Conservation (phyloP, 371 early-diverging fungal species). For the Lichtheimia ornata region DNA sequence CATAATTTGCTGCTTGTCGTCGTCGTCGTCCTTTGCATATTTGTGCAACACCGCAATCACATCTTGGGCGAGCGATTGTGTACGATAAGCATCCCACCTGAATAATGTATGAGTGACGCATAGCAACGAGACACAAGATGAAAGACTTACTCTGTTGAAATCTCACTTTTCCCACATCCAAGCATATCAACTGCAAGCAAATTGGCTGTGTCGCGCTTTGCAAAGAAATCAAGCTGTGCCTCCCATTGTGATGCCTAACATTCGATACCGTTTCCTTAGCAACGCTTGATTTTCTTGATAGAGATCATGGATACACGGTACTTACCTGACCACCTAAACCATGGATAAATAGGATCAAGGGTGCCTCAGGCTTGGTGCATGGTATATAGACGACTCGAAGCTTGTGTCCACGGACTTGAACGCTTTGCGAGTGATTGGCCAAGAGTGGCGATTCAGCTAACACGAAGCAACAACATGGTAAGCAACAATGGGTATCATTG, state of each 20-base stretch:
- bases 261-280: not conserved
- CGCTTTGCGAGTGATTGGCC: slow-evolving; percentile 47
- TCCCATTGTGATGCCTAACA: slow-evolving; percentile 65
- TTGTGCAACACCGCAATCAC: slow-evolving; percentile 40
- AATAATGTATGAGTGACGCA: not conserved
- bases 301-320: no score
- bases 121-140: not conserved
- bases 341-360: slow-evolving; percentile 59
- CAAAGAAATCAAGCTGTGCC: slow-evolving; percentile 64
- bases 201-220: slow-evolving; percentile 52
- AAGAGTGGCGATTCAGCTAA: slow-evolving; percentile 13
- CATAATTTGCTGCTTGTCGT: slow-evolving; percentile 54
- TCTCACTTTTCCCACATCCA: slow-evolving; percentile 68
- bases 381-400: slow-evolving; percentile 64
- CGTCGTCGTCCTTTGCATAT: slow-evolving; percentile 46
- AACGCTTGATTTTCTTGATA: no score
- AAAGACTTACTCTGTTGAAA: slow-evolving; percentile 43
- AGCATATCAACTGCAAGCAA: slow-evolving; percentile 67
- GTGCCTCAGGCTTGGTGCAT: slow-evolving; percentile 47
- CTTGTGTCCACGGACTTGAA: slow-evolving; percentile 52
- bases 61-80: slow-evolving; percentile 55
- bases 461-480: not conserved
- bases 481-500: not conserved
- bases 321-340: slow-evolving; percentile 64
- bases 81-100: slow-evolving; percentile 59